Base-by-base conservation (phyloP, 345 rosid species). In the Eucalyptus curtisii region DNA sequence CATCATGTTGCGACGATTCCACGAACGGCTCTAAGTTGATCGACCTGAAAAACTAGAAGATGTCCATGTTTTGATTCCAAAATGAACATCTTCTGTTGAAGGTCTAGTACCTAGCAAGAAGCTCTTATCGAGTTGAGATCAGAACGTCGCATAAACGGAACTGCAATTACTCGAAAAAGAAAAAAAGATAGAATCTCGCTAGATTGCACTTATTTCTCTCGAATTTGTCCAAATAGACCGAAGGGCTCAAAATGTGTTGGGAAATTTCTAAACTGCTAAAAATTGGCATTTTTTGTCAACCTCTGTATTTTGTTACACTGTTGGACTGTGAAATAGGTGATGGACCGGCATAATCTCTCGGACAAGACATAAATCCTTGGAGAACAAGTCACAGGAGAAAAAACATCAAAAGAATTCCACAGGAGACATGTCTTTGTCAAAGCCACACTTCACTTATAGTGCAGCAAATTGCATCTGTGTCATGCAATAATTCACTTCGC, bases 141-240 rank as follows among this genome's bases (percentile, higher is more conserved):
- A 68, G 1, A 68, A 16, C 1, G 24, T 16, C 2, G 42, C 13
- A 68, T 68, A 68, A 31, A 17, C 0, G 1, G 1, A 68, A 68
- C 0, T 16, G 12, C 42, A 0, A 31, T 19, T 37, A 5, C 14
- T 71, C 7, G 1, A 19, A 50, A 52, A 19, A 52, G 45, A 37
- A 19, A 19, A 71, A 33, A 4, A 37, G 81, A 71, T 1, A 13
- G 25, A 71, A 37, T 71, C 45, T 71, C 27, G 1, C 4, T 2
- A 10, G 0, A 2, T 37, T 71, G 8, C 4, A 37, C 5, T 76
- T 76, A 13, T 76, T 19, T 37, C 14, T 10, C 7, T 7, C 13
- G 1, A 37, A 20, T 71, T 37, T 71, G 27, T 71, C 24, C 4
- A 10, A 76, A 37, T 20, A 76, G 27, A 76, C 42, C 2, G 1